These are phyloP conservation scores for Echeveria elegans DNA, from an alignment of 164 flowering plant species.

Conservation along the genomic window DNA sequence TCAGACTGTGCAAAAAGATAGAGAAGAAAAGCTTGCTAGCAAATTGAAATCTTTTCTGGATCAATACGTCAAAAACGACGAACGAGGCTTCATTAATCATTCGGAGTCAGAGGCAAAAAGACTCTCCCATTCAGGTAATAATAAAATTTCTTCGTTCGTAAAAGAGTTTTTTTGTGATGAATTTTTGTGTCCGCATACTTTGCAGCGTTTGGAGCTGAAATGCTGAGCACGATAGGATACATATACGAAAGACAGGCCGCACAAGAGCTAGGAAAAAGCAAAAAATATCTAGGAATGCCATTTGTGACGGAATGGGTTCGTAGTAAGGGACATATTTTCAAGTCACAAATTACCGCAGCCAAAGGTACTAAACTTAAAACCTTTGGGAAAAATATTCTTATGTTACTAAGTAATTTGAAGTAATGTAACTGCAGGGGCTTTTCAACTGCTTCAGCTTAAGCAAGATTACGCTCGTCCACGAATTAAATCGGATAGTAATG, in stretches of 20 bases:
- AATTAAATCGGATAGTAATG: slow-evolving; percentile 44
- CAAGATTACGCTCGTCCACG: slow-evolving; percentile 63
- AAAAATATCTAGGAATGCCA: slow-evolving; percentile 74
- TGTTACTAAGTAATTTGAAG: neutral
- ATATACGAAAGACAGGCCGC: slow-evolving; percentile 80
- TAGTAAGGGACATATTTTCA: slow-evolving; percentile 82
- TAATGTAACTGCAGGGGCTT: slow-evolving; percentile 47
- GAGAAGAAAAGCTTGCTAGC: slow-evolving; percentile 83
- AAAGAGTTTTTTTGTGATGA: no score
- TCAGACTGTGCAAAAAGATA: slow-evolving; percentile 77
- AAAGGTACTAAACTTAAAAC: slow-evolving; percentile 40
- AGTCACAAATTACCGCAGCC: slow-evolving; percentile 86
- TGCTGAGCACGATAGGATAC: slow-evolving; percentile 75
- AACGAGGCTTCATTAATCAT: slow-evolving; percentile 45
- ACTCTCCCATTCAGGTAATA: slow-evolving; percentile 59
- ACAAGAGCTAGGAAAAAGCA: slow-evolving; percentile 85
- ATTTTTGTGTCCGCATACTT: neutral
- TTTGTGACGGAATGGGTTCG: slow-evolving; percentile 94
- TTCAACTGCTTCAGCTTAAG: slow-evolving; percentile 82
- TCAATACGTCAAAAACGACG: slow-evolving; percentile 69
- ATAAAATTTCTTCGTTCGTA: neutral
- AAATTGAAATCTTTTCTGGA: slow-evolving; percentile 48
- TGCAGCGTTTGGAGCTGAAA: slow-evolving; percentile 75
- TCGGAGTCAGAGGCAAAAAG: slow-evolving; percentile 73
- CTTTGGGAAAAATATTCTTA: neutral